A percentile compares a stretch with the other conserved stretches of the same genome.
These are phyloP conservation scores for Aleurites moluccanus DNA, from an alignment of 441 rosid genomes.

Conservation along the genomic window DNA sequence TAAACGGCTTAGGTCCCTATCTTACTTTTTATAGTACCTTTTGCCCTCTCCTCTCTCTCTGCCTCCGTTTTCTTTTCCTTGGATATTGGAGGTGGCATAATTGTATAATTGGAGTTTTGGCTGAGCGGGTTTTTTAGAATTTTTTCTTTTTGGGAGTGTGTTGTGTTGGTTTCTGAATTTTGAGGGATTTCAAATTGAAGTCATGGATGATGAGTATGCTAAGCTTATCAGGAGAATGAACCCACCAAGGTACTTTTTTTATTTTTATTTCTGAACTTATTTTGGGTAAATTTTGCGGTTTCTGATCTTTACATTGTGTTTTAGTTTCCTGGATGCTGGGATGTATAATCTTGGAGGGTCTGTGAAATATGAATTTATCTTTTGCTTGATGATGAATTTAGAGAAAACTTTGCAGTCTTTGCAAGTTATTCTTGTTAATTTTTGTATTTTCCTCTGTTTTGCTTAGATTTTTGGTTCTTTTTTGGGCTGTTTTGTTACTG, in stretches of 20 bases:
- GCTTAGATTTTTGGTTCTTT: too few species aligned
- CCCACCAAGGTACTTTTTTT: conserved; percentile 93
- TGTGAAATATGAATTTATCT: not conserved
- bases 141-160: not conserved
- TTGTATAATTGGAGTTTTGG: not conserved
- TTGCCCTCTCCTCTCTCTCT: not conserved
- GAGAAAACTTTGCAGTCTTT: conserved; percentile 14
- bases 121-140: conserved; percentile 11
- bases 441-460: too few species aligned
- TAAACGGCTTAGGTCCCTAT: conserved; percentile 12
- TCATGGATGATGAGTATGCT: conserved; percentile 88
- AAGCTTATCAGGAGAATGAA: conserved; percentile 92
- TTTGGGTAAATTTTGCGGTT: not conserved
- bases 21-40: conserved; percentile 9
- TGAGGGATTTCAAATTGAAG: conserved; percentile 2
- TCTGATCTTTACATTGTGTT: conserved; percentile 9
- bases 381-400: conserved; percentile 12
- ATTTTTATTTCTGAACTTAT: not conserved
- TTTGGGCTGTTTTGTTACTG: not conserved
- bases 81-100: conserved; percentile 37
- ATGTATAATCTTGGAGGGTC: not conserved
- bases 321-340: not conserved
- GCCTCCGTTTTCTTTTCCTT: conserved; percentile 26
- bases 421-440: conserved; percentile 8
- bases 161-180: not conserved